Evolutionary conservation across 2,329 filamentous ascomycete genomes (phyloP), one percentile per base, ranked within the genome.

Genomic region (Dothistroma pini): DNA sequence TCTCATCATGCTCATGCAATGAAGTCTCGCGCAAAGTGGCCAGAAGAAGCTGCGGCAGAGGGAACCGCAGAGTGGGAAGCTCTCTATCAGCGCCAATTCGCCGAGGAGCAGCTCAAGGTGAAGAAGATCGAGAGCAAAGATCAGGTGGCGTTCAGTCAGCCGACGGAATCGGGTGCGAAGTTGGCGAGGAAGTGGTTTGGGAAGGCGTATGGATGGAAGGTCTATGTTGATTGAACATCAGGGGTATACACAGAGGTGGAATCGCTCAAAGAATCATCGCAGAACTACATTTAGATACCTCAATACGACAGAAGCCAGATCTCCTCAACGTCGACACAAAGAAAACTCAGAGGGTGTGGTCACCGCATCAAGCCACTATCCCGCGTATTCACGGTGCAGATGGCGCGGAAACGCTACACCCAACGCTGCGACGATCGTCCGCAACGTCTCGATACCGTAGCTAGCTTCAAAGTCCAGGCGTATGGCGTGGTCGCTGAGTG

Each of bases 111-210:
- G 1, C 54, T 41, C 6, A 44, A 84, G 57, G 82, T 83, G 62
- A 81, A 81, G 2, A 76, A 84, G 72, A 78, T 79, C 44, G 77
- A 86, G 53, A 76, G 79, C 19, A 86, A 84, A 70, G 76, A 78
- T 11, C 59, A 68, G n/a, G 77, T 88, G 44, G 86, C 86, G 2
- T 88, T 89, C 74, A 87, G 84, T 67, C 84, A 87, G 68, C 85
- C 86, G n/a, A 89, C 86, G 0, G 82, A 83, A 66, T 83, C 81
- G 68, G 86, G 86, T 41, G 81, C 80, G 14, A 75, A 75, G 48
- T 75, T 89, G 64, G 84, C 85, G 9, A 77, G 81, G 67, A 81
- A 79, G 62, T 88, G 85, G 77, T 85, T 83, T 67, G 83, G 81
- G 22, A 75, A 74, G 52, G 75, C 79, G 53, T 79, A 78, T 60